Evolutionary conservation across 106 monocot genomes (phyloP), one percentile per base, ranked within the genome.

Genomic region (Dendrobium nobile): DNA sequence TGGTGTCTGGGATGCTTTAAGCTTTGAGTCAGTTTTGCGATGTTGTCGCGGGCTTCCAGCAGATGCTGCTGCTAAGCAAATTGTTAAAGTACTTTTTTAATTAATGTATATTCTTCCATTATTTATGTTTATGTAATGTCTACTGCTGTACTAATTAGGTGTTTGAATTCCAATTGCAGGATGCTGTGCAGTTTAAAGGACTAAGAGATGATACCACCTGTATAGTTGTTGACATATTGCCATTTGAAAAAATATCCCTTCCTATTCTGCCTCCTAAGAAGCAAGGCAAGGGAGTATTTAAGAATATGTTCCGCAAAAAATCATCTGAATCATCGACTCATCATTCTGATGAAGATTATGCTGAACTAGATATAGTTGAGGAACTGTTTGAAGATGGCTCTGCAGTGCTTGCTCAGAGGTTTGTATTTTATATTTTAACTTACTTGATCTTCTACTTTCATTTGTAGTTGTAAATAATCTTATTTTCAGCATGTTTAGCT

Each of bases 301-400:
- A 92, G 79, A 78, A 85, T 56, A 89, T 95, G 80, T 95, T 95
- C 54, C 85, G 84, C 42, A 89, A 81, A 74, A 95, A 89, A 78
- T 82, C 87, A 26, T 79, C 73, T 11, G 89, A 95, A 45, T 86
- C 85, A 10, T 78, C 88, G 15, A 87, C 88, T 20, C 72, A 91
- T 17, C 72, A 91, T 73, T 54, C 80, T 33, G 84, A 91, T 43
- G 75, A 58, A 86, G 90, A 86, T 19, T 81, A 58, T 79, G 65
- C 78, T 78, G 90, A 92, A 77, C 80, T 80, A 11, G 90, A 87
- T 76, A 74, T 82, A 11, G 89, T 92, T 43, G 90, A 92, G 80
- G 95, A 95, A 86, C 81, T 95, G 72, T 95, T 89, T 85, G 95
- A 95, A 79, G 89, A 95, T 74, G 95, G 92, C 79, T 95, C 92